Conservation (phyloP, 2,329 filamentous ascomycete genomes). For the Pyrenophora teres region DNA sequence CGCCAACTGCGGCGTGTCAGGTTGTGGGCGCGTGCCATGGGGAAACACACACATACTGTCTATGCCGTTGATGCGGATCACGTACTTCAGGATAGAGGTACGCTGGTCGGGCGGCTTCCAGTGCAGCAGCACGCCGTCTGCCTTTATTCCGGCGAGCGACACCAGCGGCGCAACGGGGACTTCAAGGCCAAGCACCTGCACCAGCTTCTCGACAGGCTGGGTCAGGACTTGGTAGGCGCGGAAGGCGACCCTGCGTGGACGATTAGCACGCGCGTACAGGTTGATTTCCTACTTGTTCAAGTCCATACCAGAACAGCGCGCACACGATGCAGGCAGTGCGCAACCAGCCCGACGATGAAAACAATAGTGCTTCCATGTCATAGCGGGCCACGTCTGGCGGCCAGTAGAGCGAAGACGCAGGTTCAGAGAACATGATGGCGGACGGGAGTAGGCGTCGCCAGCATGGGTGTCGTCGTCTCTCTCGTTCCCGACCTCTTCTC, state of each 20-base stretch:
- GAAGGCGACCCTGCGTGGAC: constrained; percentile 70
- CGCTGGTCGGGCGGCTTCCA: constrained; percentile 78
- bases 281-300: background rate
- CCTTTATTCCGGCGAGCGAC: constrained; percentile 84
- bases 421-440: constrained; percentile 40
- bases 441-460: constrained; percentile 15
- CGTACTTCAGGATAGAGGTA: constrained; percentile 78
- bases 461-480: background rate
- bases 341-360: constrained; percentile 44
- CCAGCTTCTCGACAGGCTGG: constrained; percentile 88
- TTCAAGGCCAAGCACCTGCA: constrained; percentile 89
- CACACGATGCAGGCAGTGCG: constrained; percentile 42
- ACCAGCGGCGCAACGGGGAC: constrained; percentile 89
- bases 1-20: constrained; percentile 66
- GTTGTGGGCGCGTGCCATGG: constrained; percentile 6
- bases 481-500: too few relatives aligned
- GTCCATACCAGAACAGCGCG: constrained; percentile 43
- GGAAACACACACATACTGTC: constrained; percentile 65
- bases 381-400: constrained; percentile 41
- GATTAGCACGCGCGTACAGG: background rate
- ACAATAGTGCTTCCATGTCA: constrained; percentile 43
- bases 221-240: constrained; percentile 86
- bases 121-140: constrained; percentile 84
- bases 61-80: constrained; percentile 91
- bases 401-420: constrained; percentile 40